phyloP scores from a whole-genome alignment of 352 stramenopile species.

The Phytophthora syringae region DNA sequence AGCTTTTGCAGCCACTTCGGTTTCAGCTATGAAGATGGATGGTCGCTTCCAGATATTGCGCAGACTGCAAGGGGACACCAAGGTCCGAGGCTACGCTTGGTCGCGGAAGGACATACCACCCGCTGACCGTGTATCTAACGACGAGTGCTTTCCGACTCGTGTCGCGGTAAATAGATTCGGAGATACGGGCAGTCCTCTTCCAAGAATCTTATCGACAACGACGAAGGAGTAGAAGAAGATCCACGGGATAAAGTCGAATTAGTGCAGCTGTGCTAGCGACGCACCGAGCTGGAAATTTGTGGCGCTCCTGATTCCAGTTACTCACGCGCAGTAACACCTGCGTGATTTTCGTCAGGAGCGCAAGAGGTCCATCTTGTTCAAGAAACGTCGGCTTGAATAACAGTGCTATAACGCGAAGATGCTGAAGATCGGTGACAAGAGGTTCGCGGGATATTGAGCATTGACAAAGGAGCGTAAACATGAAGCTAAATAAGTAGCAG shows the following conservation, averaged over 20 bases:
- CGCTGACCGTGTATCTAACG: too few species aligned
- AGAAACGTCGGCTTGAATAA: too few species aligned
- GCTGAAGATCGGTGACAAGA: too few species aligned
- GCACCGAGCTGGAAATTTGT: neutral
- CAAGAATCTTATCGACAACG: neutral
- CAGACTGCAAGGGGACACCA: neutral
- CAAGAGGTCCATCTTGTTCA: too few species aligned
- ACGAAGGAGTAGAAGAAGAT: neutral
- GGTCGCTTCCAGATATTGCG: neutral
- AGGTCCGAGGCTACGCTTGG: neutral
- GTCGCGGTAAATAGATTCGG: neutral
- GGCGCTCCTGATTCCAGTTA: neutral
- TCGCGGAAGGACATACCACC: neutral
- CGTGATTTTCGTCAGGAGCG: too few species aligned
- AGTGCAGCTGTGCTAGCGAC: neutral
- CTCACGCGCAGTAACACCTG: neutral
- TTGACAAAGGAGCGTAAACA: too few species aligned
- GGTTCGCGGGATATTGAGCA: too few species aligned
- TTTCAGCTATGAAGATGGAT: neutral
- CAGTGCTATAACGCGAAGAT: too few species aligned
- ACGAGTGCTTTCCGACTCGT: neutral
- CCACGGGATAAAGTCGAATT: neutral
- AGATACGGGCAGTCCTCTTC: neutral
- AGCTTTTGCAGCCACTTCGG: neutral
- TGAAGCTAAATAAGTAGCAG: too few species aligned